These are phyloP conservation scores for Raddia guianensis DNA, from an alignment of 176 grass and related monocot genomes.

Conservation along the genomic window DNA sequence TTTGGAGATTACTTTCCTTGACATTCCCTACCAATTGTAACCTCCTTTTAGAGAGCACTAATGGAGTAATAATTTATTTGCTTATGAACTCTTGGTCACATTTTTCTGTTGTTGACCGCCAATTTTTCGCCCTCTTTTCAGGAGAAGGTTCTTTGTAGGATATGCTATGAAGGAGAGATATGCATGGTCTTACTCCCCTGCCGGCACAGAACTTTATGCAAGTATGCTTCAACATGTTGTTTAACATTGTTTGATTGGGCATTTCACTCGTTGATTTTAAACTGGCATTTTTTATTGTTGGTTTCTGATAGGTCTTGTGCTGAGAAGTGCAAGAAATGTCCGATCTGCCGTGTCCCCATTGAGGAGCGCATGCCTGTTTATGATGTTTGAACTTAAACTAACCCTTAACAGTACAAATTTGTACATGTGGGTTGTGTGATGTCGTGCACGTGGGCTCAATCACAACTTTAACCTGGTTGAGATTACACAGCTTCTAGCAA, in stretches of 20 bases:
- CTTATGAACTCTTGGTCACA: background rate
- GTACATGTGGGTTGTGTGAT: slow-evolving; percentile 59
- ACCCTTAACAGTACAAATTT: slow-evolving; percentile 58
- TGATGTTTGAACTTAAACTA: slow-evolving; percentile 79
- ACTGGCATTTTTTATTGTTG: slow-evolving; percentile 27
- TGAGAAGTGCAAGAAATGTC: slow-evolving; percentile 98
- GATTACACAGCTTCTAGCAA: slow-evolving; percentile 53
- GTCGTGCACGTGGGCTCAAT: slow-evolving; percentile 47
- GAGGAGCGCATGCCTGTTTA: slow-evolving; percentile 93
- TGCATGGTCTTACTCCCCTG: slow-evolving; percentile 91
- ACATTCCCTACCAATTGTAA: background rate
- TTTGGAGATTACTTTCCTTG: background rate
- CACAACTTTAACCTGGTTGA: slow-evolving; percentile 69
- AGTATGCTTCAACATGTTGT: slow-evolving; percentile 53
- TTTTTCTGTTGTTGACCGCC: slow-evolving; percentile 18
- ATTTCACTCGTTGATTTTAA: slow-evolving; percentile 1
- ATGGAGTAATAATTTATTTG: slow-evolving; percentile 8
- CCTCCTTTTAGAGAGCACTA: background rate
- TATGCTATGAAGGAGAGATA: slow-evolving; percentile 92
- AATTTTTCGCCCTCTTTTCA: slow-evolving; percentile 37
- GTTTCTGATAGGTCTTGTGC: slow-evolving; percentile 63
- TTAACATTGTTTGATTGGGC: background rate
- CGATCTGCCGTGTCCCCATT: slow-evolving; percentile 89
- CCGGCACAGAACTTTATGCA: slow-evolving; percentile 90
- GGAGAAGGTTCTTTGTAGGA: slow-evolving; percentile 97